A percentile compares a stretch with the other conserved stretches of the same genome.
Conservation (phyloP, 1,139 yeast species). For the Suhomyces chickasaworum region DNA sequence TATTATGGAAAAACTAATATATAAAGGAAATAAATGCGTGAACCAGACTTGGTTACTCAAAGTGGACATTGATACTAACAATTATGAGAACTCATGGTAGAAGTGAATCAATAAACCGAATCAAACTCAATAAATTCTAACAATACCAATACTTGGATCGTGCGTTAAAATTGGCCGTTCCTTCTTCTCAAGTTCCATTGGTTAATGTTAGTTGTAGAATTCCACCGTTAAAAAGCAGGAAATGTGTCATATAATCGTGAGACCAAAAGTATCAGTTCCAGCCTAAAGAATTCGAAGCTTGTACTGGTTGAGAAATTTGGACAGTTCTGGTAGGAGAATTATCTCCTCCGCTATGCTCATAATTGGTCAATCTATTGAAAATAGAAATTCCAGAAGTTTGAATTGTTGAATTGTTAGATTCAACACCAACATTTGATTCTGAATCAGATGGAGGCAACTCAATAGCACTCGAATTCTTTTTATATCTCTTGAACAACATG, state of each 20-base stretch:
- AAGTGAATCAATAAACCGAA: slow-evolving; percentile 1
- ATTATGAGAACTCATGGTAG: slow-evolving; percentile 5
- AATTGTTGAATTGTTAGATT: slow-evolving; percentile 21
- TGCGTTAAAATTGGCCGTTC: neutral
- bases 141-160: slow-evolving; percentile 4
- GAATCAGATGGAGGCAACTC: slow-evolving; percentile 48
- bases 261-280: slow-evolving; percentile 26
- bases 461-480: slow-evolving; percentile 34
- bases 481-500: slow-evolving; percentile 41
- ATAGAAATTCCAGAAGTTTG: slow-evolving; percentile 31
- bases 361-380: slow-evolving; percentile 33
- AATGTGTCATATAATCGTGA: slow-evolving; percentile 2
- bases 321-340: slow-evolving; percentile 23
- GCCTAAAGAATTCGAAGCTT: slow-evolving; percentile 50
- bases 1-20: slow-evolving; percentile 2
- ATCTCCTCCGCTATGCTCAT: slow-evolving; percentile 13
- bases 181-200: neutral
- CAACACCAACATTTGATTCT: slow-evolving; percentile 40
- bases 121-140: neutral
- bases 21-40: slow-evolving; percentile 1
- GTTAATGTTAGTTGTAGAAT: slow-evolving; percentile 7
- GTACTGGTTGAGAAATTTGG: slow-evolving; percentile 47
- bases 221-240: neutral
- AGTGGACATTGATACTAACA: slow-evolving; percentile 6
- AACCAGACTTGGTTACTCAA: neutral